Percentiles rank a stretch among this genome's conserved stretches.
phyloP scores from a whole-genome alignment of 208 protist species.

The Acanthamoeba polyphaga region DNA sequence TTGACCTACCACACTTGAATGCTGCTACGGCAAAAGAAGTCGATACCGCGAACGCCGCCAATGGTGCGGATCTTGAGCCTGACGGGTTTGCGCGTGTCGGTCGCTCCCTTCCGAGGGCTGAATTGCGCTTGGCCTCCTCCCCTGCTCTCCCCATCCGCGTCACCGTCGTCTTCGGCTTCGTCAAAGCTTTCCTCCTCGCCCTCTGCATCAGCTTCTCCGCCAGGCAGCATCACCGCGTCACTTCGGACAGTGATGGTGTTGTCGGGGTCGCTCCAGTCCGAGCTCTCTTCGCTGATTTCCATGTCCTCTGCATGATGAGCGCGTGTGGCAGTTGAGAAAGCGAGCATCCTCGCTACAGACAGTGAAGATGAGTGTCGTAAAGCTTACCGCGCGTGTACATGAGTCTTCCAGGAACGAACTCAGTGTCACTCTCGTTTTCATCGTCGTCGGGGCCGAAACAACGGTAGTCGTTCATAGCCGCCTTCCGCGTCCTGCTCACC shows the following conservation, averaged over 20 bases:
- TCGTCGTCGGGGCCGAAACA: not conserved
- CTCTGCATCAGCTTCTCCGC: not conserved
- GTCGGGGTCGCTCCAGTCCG: not conserved
- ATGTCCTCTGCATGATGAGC: not conserved
- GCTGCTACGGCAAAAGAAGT: slow-evolving; percentile 31
- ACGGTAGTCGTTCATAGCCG: not conserved
- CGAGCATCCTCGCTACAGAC: too few species aligned
- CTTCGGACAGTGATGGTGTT: not conserved
- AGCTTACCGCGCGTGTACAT: not conserved
- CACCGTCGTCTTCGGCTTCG: not conserved
- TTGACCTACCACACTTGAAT: not conserved
- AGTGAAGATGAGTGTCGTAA: not conserved
- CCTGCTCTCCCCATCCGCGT: not conserved
- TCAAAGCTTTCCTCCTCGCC: slow-evolving; percentile 1
- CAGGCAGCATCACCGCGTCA: not conserved
- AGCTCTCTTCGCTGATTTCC: not conserved
- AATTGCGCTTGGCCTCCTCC: not conserved
- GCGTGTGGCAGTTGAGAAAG: not conserved
- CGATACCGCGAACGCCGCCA: not conserved
- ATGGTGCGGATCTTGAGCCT: slow-evolving; percentile 7
- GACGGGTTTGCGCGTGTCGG: not conserved
- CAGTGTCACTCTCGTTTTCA: not conserved
- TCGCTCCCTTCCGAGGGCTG: not conserved
- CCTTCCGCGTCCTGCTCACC: not conserved
- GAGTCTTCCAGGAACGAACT: not conserved